Evolutionary conservation across 331 rosid genomes (phyloP).

Genomic region (Rosa hybrid): DNA sequence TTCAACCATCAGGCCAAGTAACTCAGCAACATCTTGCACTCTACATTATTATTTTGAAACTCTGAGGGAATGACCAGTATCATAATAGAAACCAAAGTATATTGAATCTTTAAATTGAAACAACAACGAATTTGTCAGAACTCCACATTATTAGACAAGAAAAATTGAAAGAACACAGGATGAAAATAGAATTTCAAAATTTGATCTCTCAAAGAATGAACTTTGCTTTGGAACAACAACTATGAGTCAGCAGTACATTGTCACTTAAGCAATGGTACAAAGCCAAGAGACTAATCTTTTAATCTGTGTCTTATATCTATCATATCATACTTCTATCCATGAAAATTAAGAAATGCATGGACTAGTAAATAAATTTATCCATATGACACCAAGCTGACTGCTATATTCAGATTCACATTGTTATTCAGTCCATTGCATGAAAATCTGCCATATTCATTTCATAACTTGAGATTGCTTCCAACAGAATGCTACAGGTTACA

Average conservation of each 20-base stretch:
- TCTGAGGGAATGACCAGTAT: constrained; percentile 17
- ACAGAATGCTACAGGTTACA: not conserved
- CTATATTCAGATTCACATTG: not conserved
- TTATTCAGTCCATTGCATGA: not conserved
- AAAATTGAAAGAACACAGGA: not conserved
- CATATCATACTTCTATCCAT: not conserved
- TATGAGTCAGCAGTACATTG: not conserved
- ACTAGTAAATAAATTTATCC: not conserved
- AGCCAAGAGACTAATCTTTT: not conserved
- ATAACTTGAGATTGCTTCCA: constrained; percentile 4
- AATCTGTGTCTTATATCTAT: not conserved
- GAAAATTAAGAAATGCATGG: not conserved
- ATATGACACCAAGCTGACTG: not conserved
- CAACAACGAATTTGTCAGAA: not conserved
- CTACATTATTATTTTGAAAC: constrained; percentile 35
- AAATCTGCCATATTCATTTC: not conserved
- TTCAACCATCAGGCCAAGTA: constrained; percentile 98
- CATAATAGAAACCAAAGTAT: not conserved
- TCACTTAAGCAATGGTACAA: not conserved
- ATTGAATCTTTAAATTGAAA: not conserved
- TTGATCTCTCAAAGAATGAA: constrained; percentile 13
- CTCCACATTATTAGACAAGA: not conserved
- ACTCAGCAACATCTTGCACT: constrained; percentile 96
- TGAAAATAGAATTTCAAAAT: not conserved
- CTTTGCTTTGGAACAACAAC: not conserved